Base-by-base conservation (phyloP, 1,139 yeast genomes). In the Debaryomycetaceae sp. region DNA sequence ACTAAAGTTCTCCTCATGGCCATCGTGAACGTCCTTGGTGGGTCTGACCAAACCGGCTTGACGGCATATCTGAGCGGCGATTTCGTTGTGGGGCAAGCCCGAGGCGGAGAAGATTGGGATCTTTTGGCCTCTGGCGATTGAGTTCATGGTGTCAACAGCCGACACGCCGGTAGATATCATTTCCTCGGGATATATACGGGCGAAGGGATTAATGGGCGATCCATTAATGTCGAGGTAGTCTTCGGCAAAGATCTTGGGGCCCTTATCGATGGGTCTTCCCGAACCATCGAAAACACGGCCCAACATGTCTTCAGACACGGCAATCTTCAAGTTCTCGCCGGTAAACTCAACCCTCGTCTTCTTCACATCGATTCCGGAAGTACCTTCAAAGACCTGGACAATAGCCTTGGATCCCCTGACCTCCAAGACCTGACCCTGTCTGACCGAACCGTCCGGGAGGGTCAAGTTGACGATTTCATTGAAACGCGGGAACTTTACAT, bases 31-130 rank as follows among this genome's bases (percentile, higher is more conserved):
- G 58, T 90, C 99, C 66, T 90, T 90, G 29, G 98, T 90, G 49
- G 99, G 98, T 64, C 98, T 81, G 34, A 92, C 98, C 53, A 90
- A 73, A 47, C 97, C 96, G 27, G 99, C 98, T 66, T 90, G 99
- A 67, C 99, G 86, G 73, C 97, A 90, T 58, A 90, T 90, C 63
- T 90, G 99, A 27, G 99, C 98, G 37, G 99, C 99, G 62, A 90
- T 87, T 62, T 92, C 98, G 55, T 90, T 92, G 63, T 90, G 99
- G 34, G 99, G 99, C 55, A 90, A 75, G 68, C 99, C 99, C 33
- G 97, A 86, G 26, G 98, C 98, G 32, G 96, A 85, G 66, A 90
- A 90, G 57, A 90, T 90, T 30, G 98, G 98, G 53, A 90, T 90
- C 66, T 92, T 92, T 66, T 90, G 99, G 45, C 99, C 99, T 73